Conservation (phyloP, 371 early-diverging fungal species). For the Apophysomyces ossiformis region DNA sequence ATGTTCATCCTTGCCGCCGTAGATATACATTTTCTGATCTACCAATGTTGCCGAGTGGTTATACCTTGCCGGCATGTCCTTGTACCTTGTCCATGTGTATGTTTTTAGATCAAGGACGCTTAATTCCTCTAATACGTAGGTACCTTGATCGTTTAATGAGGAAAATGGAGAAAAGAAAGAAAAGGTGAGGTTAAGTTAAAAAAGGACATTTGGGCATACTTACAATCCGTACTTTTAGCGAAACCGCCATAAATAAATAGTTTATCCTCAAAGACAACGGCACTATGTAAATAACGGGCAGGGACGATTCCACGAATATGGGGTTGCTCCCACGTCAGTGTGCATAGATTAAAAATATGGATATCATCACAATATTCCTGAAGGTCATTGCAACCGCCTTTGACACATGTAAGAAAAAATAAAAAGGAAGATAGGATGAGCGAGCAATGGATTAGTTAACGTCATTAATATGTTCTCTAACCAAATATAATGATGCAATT, state of each 20-base stretch:
- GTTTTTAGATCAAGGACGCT: constrained; percentile 57
- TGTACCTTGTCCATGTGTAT: constrained; percentile 54
- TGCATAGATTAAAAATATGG: constrained; percentile 47
- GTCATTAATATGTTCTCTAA: constrained; percentile 14
- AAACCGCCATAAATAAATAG: constrained; percentile 71
- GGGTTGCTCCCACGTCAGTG: constrained; percentile 55
- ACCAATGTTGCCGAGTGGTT: constrained; percentile 63
- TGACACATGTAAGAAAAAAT: not conserved
- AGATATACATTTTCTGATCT: constrained; percentile 57
- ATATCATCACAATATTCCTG: constrained; percentile 55
- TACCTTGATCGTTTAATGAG: constrained; percentile 34
- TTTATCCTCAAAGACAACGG: constrained; percentile 62
- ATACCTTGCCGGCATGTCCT: constrained; percentile 57
- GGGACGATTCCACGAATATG: constrained; percentile 55
- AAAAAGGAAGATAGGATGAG: not conserved
- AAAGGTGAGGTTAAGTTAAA: too few relatives aligned
- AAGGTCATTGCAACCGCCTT: constrained; percentile 52
- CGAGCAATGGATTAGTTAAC: constrained; percentile 11
- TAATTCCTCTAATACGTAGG: constrained; percentile 64
- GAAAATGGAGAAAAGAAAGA: too few relatives aligned
- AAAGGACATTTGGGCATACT: not conserved
- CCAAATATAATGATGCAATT: constrained; percentile 61
- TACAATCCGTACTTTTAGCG: constrained; percentile 62
- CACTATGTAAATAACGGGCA: constrained; percentile 62
- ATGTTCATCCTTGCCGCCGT: constrained; percentile 61